Base-by-base conservation (phyloP, 495 filamentous ascomycete genomes). In the Pyronema domesticum region DNA sequence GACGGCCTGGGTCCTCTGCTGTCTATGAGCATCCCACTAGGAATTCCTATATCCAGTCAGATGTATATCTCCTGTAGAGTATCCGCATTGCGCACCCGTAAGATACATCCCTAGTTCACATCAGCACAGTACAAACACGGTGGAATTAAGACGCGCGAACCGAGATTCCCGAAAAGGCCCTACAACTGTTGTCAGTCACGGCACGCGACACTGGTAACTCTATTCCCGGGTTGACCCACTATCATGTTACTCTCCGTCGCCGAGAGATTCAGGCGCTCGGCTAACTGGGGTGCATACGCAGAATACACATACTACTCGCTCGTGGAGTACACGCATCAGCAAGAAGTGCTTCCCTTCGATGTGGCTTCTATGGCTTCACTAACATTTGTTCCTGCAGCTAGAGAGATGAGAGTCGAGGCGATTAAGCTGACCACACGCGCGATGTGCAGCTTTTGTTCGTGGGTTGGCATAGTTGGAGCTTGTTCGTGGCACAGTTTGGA, bases 231-330 rank as follows among this genome's bases (percentile, higher is more conserved):
- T 23, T 45, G 19, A 61, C 79, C 65, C 72, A 86, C 82, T 61
- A 98, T 93, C 55, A 95, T 64, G 67, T 96, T 95, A 69, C 75
- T 84, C 68, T 94, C 76, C 23, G 88, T 96, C 19, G 91, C 82
- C 2, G 86, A 86, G 50, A 96, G 79, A 68, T 83, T 77, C 68
- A 98, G 73, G 55, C 74, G 77, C 56, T 88, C 80, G 19, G 88
- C 88, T 61, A 95, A 95, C 67, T 94, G 87, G 13, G 91, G 91
- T 30, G 82, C 89, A 87, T 93, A 98, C 70, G 91, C 93, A 53
- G 88, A 95, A 65, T 95, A 98, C 58, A 89, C 93, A 78, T 98
- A 98, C 88, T 94, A 60, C n/a, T 54, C 18, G 34, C 9, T 7
- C 23, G 34, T 6, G 8, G 11, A 51, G 15, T 58, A 50, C 42